Conservation (phyloP, 2,329 filamentous ascomycete genomes). For the Penicillium aurantiogriseum region DNA sequence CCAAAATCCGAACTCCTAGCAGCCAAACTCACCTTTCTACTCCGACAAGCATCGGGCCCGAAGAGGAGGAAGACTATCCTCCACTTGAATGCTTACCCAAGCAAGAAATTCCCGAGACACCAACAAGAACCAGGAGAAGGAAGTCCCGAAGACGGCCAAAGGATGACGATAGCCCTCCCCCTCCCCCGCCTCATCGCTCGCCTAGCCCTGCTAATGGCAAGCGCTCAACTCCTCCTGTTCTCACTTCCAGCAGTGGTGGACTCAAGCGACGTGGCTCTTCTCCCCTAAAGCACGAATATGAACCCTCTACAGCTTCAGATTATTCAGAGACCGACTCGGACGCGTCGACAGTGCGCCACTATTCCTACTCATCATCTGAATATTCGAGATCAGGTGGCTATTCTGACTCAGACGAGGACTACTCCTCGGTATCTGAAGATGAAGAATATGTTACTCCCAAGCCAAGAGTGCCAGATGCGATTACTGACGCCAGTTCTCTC, state of each 20-base stretch:
- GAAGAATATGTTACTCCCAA: constrained; percentile 55
- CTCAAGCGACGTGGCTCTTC: constrained; percentile 76
- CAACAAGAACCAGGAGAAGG: constrained; percentile 25
- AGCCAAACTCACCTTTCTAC: constrained; percentile 35
- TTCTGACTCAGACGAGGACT: constrained; percentile 45
- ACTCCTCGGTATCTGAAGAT: constrained; percentile 45
- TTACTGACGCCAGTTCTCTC: constrained; percentile 59
- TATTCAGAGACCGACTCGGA: constrained; percentile 53
- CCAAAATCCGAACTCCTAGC: constrained; percentile 42
- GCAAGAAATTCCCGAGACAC: constrained; percentile 23
- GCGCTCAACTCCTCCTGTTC: constrained; percentile 44
- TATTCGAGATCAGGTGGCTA: constrained; percentile 34
- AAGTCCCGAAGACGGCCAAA: constrained; percentile 31
- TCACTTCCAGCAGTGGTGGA: constrained; percentile 50
- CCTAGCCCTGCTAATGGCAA: constrained; percentile 50
- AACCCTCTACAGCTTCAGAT: constrained; percentile 72
- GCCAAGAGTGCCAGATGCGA: constrained; percentile 37
- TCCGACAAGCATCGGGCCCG: constrained; percentile 20
- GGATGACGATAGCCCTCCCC: constrained; percentile 37
- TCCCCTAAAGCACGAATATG: constrained; percentile 94
- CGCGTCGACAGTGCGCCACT: constrained; percentile 55
- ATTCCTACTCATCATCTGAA: constrained; percentile 29
- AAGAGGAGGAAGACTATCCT: constrained; percentile 34
- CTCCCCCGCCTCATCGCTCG: constrained; percentile 51
- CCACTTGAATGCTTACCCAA: constrained; percentile 20